Base-by-base conservation (phyloP, 2,329 filamentous ascomycete species). In the Dothistroma pini region DNA sequence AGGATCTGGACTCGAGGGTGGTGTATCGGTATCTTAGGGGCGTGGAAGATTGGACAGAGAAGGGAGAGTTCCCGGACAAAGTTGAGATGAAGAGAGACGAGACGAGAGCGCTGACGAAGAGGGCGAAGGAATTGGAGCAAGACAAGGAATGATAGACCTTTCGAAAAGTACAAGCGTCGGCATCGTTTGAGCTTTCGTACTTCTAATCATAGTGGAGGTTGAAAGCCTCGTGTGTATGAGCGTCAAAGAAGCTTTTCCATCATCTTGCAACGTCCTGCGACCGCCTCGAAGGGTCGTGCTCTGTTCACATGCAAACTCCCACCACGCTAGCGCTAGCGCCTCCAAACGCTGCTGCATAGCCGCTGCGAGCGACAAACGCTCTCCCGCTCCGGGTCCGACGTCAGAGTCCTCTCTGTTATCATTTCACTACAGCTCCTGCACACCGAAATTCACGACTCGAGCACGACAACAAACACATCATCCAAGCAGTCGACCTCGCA, bases 11-110 rank as follows among this genome's bases (percentile, higher is more conserved):
- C 68, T 85, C 82, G 22, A 77, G 83, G 58, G 82, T 86, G 19
- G 79, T 86, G 2, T 86, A 82, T 74, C 75, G 84, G 50, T 84
- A 81, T 71, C 68, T 86, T 31, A 82, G 81, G 2, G 81, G 83
- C 0, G 70, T 77, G 32, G 83, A 85, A 69, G 74, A 83, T 19
- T 84, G 82, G 82, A 65, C 69, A 57, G 19, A 51, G 29, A 63
- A 66, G 47, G 64, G 58, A 14, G 55, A 62, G 10, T 71, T 72
- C 51, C 65, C 66, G 1, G 66, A 66, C 49, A 60, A 68, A 44
- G 66, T 71, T 34, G 58, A 57, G 48, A 68, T 73, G 69, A 68
- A 68, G 63, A 68, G 62, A 56, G 64, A 71, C 58, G 70, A 71
- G 59, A 72, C 63, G 21, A 69, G 64, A 51, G 56, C 62, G 56